Evolutionary conservation across 1,139 yeast species (phyloP), one percentile per base, ranked within the genome.

Genomic region (Pichia norvegensis): DNA sequence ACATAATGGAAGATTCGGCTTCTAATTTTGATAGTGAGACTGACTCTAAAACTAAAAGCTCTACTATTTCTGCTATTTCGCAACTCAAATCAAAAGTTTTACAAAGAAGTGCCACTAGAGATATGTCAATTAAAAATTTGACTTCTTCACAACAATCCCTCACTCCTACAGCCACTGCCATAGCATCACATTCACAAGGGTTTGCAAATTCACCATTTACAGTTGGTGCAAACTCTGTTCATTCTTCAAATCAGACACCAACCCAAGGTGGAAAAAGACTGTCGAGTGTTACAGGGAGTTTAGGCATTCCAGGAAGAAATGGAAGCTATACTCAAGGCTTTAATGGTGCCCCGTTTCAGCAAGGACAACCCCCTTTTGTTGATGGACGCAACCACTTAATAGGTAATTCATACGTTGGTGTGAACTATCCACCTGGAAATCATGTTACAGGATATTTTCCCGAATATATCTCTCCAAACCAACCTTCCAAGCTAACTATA

Each of bases 1-100:
- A 78, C 41, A 57, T 73, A 41, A 54, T 77, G 41, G 75, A 72
- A 45, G 47, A 48, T 13, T 39, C 41, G 2, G 13, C 27, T 20
- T 25, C 39, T 5, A 29, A 39, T 9, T 6, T 19, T 9, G 27
- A 17, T 3, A 23, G 39, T 13, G 8, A 17, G 7, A 17, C 22
- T 8, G 23, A 35, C 1, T 14, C 29, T 4, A 36, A 23, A 20
- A 22, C 3, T 11, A 20, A 44, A 36, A 21, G 25, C 17, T 35
- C 36, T 25, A 3, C 22, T 5, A 10, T 41, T 4, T 20, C 43
- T 5, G 36, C 20, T 20, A 37, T 48, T 16, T 46, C 40, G 4
- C n/a, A 29, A 16, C 38, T 44, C 3, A 41, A 33, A 17, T 35
- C 45, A 8, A 56, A 55, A 40, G 52, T 60, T n/a, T 45, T 61